Conservation (phyloP, 2,329 filamentous ascomycete genomes). For the Neofusicoccum parvum region DNA sequence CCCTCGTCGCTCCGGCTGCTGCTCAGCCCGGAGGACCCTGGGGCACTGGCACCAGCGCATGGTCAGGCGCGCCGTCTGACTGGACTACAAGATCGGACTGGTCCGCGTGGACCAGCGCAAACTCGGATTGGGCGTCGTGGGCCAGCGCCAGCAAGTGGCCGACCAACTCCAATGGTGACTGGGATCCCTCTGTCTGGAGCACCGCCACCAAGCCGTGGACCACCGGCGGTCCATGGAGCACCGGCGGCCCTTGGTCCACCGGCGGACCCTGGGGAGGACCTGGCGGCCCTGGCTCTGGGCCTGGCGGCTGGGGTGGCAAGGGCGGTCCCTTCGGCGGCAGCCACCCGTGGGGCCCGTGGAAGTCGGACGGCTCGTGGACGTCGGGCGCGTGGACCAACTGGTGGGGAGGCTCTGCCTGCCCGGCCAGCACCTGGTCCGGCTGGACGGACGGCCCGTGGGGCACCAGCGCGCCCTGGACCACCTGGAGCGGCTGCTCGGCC, state of each 20-base stretch:
- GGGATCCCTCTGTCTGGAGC: slow-evolving; percentile 4
- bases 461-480: slow-evolving; percentile 39
- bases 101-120: neutral
- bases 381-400: slow-evolving; percentile 37
- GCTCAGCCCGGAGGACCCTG: slow-evolving; percentile 8
- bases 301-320: slow-evolving; percentile 29
- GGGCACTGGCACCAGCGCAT: slow-evolving; percentile 10
- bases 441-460: slow-evolving; percentile 41
- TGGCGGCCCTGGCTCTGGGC: slow-evolving; percentile 21
- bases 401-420: slow-evolving; percentile 38
- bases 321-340: slow-evolving; percentile 26
- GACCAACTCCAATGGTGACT: neutral
- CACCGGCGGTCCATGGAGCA: neutral
- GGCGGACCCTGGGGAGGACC: neutral
- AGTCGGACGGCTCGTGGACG: slow-evolving; percentile 30
- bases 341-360: slow-evolving; percentile 33
- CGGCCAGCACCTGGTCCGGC: slow-evolving; percentile 38
- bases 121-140: slow-evolving; percentile 9
- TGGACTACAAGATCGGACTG: slow-evolving; percentile 7
- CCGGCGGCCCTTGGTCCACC: neutral
- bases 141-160: neutral
- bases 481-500: slow-evolving; percentile 36
- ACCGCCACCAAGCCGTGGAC: slow-evolving; percentile 6
- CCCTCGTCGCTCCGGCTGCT: slow-evolving; percentile 2
- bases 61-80: slow-evolving; percentile 10